Evolutionary conservation across 208 protist species (phyloP), one percentile per base, ranked within the genome.

Genomic region (Sergeia podlipaevii): DNA sequence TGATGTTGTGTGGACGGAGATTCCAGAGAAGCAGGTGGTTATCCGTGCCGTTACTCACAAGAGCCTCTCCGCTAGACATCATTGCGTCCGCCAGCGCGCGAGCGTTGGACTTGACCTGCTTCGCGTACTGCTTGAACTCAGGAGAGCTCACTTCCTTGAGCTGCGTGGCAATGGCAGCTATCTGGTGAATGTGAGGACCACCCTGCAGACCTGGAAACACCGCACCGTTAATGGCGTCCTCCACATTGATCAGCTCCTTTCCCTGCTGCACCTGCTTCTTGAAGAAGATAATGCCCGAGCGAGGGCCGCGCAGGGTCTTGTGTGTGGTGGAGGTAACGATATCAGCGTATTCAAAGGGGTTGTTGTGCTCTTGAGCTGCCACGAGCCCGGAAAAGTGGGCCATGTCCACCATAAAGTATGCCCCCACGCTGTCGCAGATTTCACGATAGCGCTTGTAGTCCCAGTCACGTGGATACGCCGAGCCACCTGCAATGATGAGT

Each of bases 271-370:
- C 30, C 37, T 51, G 41, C 38, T 76, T 77, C 36, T 85, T 81
- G 30, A 85, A 65, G 77, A 73, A 98, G 58, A 99, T 98, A 11
- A 99, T 62, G 49, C 96, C 96, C 26, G 89, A 75, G 29, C 97
- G 77, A 24, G 97, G 97, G 24, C 97, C 97, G 42, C 98, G 80
- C 0, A 99, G 65, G 27, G 97, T 96, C 79, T 99, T 99, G 85
- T 99, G 98, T 6, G 97, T 99, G 23, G 98, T 99, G 4, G 96
- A 97, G 4, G 97, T 99, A 11, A 99, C 98, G 30, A 99, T 68
- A 76, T 99, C 97, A 52, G 80, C 97, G 67, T 81, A 79, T 13
- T 84, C 63, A 57, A 99, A 99, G 20, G 97, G 96, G 51, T 56
- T 44, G 21, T 70, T 57, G 37, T 71, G 56, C 23, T 77, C 52